phyloP scores from a whole-genome alignment of 176 grass and related monocot genomes.

The Alopecurus myosuroides region DNA sequence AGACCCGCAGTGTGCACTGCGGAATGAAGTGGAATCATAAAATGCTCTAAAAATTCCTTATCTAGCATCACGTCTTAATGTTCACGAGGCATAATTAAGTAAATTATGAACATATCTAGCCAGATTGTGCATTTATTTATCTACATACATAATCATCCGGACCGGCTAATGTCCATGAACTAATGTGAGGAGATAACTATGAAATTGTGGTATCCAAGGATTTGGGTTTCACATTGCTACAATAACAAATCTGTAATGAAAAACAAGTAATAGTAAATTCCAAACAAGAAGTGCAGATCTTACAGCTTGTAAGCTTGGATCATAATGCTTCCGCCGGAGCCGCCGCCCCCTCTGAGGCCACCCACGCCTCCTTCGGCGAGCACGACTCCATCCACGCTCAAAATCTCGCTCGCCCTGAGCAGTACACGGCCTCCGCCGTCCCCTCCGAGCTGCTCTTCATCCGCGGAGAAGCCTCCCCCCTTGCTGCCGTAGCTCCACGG shows the following conservation, averaged over 20 bases:
- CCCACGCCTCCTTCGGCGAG: slow-evolving; percentile 84
- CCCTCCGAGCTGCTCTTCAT: slow-evolving; percentile 42
- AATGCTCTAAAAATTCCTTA: background rate
- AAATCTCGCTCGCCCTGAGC: slow-evolving; percentile 38
- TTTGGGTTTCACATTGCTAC: slow-evolving; percentile 8
- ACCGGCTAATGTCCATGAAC: background rate
- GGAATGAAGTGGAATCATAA: background rate
- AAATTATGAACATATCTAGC: background rate
- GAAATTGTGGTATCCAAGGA: background rate
- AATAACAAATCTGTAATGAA: background rate
- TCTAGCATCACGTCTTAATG: background rate
- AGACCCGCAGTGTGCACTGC: background rate
- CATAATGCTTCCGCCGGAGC: slow-evolving; percentile 93
- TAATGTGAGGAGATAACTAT: background rate
- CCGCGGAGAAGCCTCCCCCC: slow-evolving; percentile 45
- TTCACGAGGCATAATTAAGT: background rate
- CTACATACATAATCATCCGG: background rate
- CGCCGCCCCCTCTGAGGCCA: slow-evolving; percentile 62
- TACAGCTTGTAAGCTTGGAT: slow-evolving; percentile 90
- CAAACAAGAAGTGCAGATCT: slow-evolving; percentile 27
- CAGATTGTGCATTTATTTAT: background rate
- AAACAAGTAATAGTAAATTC: background rate
- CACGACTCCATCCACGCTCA: slow-evolving; percentile 61
- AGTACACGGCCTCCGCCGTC: slow-evolving; percentile 71
- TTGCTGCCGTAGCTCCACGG: slow-evolving; percentile 95